Percentiles rank a stretch among this genome's conserved stretches.
phyloP scores from a whole-genome alignment of 768 basidiomycete genomes.

The Gymnopilus junonius region DNA sequence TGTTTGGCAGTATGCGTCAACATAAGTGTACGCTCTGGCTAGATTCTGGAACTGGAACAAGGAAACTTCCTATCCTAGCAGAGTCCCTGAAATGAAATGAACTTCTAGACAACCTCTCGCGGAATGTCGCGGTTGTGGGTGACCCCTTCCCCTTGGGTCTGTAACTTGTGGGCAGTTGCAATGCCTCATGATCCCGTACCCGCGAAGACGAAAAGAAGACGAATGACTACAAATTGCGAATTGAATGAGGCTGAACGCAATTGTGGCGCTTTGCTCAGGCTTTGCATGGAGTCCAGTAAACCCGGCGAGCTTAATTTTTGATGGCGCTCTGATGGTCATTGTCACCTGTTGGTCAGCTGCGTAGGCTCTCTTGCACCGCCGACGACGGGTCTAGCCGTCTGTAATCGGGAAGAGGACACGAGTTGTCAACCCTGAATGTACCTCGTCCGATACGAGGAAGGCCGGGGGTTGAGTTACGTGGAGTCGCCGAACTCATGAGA shows the following conservation, averaged over 20 bases:
- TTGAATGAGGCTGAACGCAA: background rate
- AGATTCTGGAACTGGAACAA: constrained; percentile 1
- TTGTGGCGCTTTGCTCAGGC: background rate
- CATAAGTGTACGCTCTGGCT: background rate
- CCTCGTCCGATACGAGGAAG: background rate
- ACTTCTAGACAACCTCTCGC: background rate
- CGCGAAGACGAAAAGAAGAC: background rate
- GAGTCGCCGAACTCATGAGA: background rate
- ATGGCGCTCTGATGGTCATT: background rate
- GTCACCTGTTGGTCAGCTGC: background rate
- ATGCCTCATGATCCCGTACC: background rate
- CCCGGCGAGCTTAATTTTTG: background rate
- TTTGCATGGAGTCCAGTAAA: background rate
- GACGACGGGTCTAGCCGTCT: background rate
- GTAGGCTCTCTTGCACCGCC: background rate
- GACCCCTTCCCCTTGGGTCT: background rate
- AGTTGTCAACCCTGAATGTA: background rate
- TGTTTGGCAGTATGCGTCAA: background rate
- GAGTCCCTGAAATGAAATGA: background rate
- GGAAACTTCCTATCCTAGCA: constrained; percentile 1
- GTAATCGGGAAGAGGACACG: background rate
- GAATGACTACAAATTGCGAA: background rate
- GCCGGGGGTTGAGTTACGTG: background rate
- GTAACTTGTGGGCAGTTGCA: background rate
- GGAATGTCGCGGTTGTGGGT: background rate